Evolutionary conservation across 2,329 filamentous ascomycete genomes (phyloP), one percentile per base, ranked within the genome.

Genomic region (Colletotrichum sublineola): DNA sequence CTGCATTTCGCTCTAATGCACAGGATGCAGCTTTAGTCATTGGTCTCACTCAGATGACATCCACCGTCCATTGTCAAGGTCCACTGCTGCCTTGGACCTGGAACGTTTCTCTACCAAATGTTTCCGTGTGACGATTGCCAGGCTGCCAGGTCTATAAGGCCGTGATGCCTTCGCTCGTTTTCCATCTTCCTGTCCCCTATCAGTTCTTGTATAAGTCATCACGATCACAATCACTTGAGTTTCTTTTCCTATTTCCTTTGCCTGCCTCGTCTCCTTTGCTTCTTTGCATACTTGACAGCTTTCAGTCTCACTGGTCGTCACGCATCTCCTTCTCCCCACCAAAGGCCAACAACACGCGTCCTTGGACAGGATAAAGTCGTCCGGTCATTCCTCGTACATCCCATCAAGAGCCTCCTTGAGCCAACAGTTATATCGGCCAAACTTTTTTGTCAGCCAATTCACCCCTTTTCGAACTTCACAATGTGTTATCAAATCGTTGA

Each of bases 71-170:
- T 48, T 62, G 71, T 53, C 60, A 24, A 63, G 69, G 40, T 62
- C 71, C 71, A 73, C 71, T 71, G 71, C 71, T 73, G 71, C 71
- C 71, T 73, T 73, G 74, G 57, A 67, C 46, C 75, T 75, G 77
- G 77, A 74, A 78, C 76, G 61, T 31, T 53, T 63, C 31, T 73
- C 76, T 76, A 29, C 52, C 20, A 63, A 63, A 79, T 76, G 67
- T 78, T 77, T 78, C 76, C 76, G 77, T 75, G 77, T 76, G 74
- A 74, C 75, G 75, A 68, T 58, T 68, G 61, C 79, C 79, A 84
- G 82, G 81, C 81, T 83, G 76, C 77, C 81, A 80, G 79, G 77
- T 74, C 80, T 89, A 89, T 88, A 89, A 89, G 86, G 86, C 84
- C 86, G 78, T 83, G 83, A 87, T 87, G 81, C 79, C 85, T 84